Evolutionary conservation across 169 alveolate species (phyloP).

Genomic region (Plasmodium vivax): DNA sequence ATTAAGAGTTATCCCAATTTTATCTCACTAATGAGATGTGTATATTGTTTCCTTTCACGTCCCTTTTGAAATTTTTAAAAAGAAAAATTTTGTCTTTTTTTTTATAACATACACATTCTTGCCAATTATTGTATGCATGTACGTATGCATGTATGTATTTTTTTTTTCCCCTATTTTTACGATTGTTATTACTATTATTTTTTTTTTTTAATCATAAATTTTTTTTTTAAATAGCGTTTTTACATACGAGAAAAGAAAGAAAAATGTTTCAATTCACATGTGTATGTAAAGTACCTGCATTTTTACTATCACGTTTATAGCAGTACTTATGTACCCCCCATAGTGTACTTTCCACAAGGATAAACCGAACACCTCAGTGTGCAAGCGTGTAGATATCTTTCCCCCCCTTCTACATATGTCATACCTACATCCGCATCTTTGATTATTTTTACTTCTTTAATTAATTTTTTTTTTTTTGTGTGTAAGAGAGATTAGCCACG

Average conservation of each 20-base stretch:
- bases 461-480: conserved; percentile 37
- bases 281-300: background rate
- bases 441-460: conserved; percentile 16
- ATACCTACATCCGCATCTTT: background rate
- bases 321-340: background rate
- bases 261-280: background rate
- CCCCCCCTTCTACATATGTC: background rate
- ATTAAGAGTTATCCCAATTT: background rate
- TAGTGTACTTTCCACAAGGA: background rate
- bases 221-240: background rate
- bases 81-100: conserved; percentile 25
- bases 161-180: background rate
- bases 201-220: background rate
- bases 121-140: background rate
- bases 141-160: background rate
- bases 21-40: conserved; percentile 9
- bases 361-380: background rate
- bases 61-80: background rate
- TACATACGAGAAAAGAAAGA: background rate
- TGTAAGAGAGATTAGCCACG: conserved; percentile 4
- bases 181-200: background rate
- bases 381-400: background rate
- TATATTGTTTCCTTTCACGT: conserved; percentile 4
- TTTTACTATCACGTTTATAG: background rate
- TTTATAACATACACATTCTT: background rate